These are phyloP conservation scores for Erythrophleum fordii DNA, from an alignment of 306 rosid genomes.

Conservation along the genomic window DNA sequence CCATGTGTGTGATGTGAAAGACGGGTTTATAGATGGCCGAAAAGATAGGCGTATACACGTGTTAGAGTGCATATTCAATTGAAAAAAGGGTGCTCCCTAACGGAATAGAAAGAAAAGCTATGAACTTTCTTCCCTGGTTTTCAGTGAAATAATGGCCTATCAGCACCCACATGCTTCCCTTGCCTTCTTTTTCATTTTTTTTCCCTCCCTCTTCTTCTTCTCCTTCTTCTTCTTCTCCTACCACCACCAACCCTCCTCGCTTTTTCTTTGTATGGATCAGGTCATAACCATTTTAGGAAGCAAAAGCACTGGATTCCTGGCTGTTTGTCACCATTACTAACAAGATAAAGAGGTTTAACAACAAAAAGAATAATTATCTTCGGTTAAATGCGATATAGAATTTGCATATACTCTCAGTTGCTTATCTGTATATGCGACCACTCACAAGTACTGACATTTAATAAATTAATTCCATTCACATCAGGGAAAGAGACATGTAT, in stretches of 20 bases:
- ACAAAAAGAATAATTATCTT: slow-evolving; percentile 51
- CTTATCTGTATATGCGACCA: slow-evolving; percentile 47
- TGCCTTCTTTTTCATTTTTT: slow-evolving; percentile 19
- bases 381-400: slow-evolving; percentile 44
- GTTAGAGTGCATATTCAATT: slow-evolving; percentile 52
- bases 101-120: slow-evolving; percentile 43
- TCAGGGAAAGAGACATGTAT: background rate
- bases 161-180: slow-evolving; percentile 72
- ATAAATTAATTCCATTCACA: background rate
- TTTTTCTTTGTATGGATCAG: slow-evolving; percentile 35
- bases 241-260: slow-evolving; percentile 43
- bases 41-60: slow-evolving; percentile 57
- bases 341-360: slow-evolving; percentile 40
- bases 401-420: slow-evolving; percentile 47
- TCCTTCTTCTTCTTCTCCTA: slow-evolving; percentile 36
- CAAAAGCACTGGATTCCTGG: slow-evolving; percentile 77
- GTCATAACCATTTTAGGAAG: slow-evolving; percentile 45
- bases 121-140: slow-evolving; percentile 65
- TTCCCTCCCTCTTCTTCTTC: background rate
- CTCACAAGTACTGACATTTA: background rate
- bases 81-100: slow-evolving; percentile 36
- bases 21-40: slow-evolving; percentile 41
- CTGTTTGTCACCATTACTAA: slow-evolving; percentile 62
- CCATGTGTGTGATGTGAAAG: slow-evolving; percentile 48
- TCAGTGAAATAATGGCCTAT: slow-evolving; percentile 65